phyloP scores from a whole-genome alignment of 345 rosid species.

The Cardamine chenopodiifolia region DNA sequence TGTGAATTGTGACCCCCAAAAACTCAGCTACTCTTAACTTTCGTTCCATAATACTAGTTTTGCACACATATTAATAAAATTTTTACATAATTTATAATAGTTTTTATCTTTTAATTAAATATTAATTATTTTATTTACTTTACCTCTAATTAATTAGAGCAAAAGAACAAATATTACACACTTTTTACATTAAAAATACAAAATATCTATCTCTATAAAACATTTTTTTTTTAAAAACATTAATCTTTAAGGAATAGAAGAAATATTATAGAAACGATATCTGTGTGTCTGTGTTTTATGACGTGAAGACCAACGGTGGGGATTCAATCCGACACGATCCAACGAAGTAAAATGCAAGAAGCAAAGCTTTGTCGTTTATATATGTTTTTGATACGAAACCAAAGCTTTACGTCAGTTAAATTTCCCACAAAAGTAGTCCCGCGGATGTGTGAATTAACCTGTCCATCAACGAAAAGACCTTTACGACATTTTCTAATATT shows the following conservation, averaged over 20 bases:
- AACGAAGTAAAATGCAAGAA: constrained; percentile 15
- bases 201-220: too few species aligned
- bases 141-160: too few species aligned
- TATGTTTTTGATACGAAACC: constrained; percentile 23
- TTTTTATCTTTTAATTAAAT: too few species aligned
- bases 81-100: too few species aligned
- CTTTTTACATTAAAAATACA: too few species aligned
- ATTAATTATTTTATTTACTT: too few species aligned
- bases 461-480: constrained; percentile 50
- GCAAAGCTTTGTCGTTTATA: constrained; percentile 33
- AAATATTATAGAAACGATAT: neutral
- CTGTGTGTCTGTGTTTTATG: neutral
- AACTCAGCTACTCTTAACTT: too few species aligned
- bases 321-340: constrained; percentile 22
- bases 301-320: constrained; percentile 27
- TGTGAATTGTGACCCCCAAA: neutral
- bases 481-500: constrained; percentile 2
- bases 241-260: too few species aligned
- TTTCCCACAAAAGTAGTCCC: constrained; percentile 40
- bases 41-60: too few species aligned
- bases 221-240: too few species aligned
- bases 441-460: constrained; percentile 48
- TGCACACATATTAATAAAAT: too few species aligned
- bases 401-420: constrained; percentile 37
- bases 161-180: too few species aligned